Evolutionary conservation across 2,329 filamentous ascomycete genomes (phyloP), one percentile per base, ranked within the genome.

Genomic region (Aspergillus eucalypticola): DNA sequence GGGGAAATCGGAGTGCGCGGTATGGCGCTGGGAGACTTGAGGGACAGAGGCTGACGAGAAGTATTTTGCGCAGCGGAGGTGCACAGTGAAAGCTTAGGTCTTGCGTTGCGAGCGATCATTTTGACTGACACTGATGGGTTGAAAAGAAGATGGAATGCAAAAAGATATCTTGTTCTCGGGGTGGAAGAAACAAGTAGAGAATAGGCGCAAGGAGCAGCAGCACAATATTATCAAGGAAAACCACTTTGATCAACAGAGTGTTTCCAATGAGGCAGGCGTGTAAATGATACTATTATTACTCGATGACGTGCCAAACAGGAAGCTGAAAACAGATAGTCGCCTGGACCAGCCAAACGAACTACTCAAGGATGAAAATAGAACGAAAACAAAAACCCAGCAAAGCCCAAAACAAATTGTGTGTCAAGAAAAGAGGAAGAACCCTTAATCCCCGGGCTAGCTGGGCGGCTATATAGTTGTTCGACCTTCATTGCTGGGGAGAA

Each of bases 31-130:
- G 80, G 78, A 8, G 79, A 81, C 61, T 78, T 79, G 66, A 80
- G 72, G 8, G 78, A 76, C 52, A 80, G 68, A 5, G 76, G 65
- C 25, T 77, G 72, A 29, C 77, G 70, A 42, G 75, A 61, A 27
- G 71, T 51, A 57, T 67, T 73, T 62, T 75, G 69, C 23, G 73
- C 69, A 59, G 73, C 67, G 61, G 78, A 75, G 64, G 81, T 80
- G 72, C 71, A 78, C 69, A 82, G 65, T 53, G 77, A 76, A 64
- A 82, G 75, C 75, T 81, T 80, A 50, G 80, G 80, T 64, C 76
- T 79, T 60, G 73, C 69, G 61, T 72, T 68, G 62, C 74, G 73
- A 63, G 41, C 41, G 75, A 68, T 67, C 69, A 70, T 78, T 56
- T 59, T 67, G 63, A 58, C 17, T 67, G 63, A 58, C 17, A 29